Evolutionary conservation across 1,284 basidiomycete species (phyloP), one percentile per base, ranked within the genome.

Genomic region (Tilletia setariae): DNA sequence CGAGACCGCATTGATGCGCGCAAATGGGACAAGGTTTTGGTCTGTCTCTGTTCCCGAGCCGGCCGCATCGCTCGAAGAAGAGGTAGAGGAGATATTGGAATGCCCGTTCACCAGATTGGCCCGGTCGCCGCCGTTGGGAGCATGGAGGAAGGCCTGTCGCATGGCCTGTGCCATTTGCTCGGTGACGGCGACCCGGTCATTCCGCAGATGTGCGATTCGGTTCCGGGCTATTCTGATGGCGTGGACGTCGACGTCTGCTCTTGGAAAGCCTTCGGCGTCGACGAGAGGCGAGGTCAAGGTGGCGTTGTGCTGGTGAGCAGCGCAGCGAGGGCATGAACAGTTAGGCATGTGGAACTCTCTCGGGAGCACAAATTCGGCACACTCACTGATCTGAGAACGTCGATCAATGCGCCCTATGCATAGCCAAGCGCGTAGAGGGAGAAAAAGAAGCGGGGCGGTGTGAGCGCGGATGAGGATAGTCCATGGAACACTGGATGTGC

Each of bases 201-300:
- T 79, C 7, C 74, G 65, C 32, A 79, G 71, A 23, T 72, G 56
- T 8, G 71, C 72, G 69, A 77, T 73, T 4, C 72, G 47, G 30
- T 74, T 67, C 19, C 76, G 62, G 3, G 77, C 76, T 1, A 67
- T 69, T 35, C 77, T 63, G 21, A 79, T 73, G 6, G 76, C 74
- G 66, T 76, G 66, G 6, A 79, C 61, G 59, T 79, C 77, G 44
- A 73, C 71, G 56, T 74, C 69, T 1, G 73, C 71, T 11, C 75
- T 67, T 1, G 77, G 77, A 28, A 79, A 79, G 35, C 75, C 76
- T 13, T 79, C 69, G 3, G 68, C 62, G 43, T 79, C 77, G 25
- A 79, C 47, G 32, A 79, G 63, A 0, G 72, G 70, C 0, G 74
- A 74, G 6, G 51, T 65, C 71, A 75, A 72, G 32, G 64, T 64